Evolutionary conservation across 2,329 filamentous ascomycete genomes (phyloP).

Genomic region (Epichloe sp.): DNA sequence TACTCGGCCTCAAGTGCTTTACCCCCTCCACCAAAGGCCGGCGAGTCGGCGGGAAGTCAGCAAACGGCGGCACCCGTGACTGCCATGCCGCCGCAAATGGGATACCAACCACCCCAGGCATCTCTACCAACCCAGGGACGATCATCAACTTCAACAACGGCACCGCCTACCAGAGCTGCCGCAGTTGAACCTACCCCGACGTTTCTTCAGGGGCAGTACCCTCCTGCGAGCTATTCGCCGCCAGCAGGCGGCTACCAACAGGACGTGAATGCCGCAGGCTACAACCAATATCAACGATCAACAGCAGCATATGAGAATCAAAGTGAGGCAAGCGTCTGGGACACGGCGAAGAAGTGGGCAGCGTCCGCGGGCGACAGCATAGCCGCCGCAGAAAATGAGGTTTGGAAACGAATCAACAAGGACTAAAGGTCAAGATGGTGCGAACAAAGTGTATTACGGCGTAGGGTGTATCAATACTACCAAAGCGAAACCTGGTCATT

Average conservation of each 20-base stretch:
- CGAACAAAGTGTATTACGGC: not conserved
- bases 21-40: slow-evolving; percentile 37
- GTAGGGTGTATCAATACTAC: not conserved
- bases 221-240: slow-evolving; percentile 25
- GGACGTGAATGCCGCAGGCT: slow-evolving; percentile 38
- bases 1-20: slow-evolving; percentile 14
- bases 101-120: slow-evolving; percentile 31
- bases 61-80: slow-evolving; percentile 17
- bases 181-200: slow-evolving; percentile 10
- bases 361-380: slow-evolving; percentile 43
- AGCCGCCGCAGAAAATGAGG: slow-evolving; percentile 44
- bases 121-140: slow-evolving; percentile 30
- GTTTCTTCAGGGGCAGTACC: slow-evolving; percentile 14
- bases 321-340: slow-evolving; percentile 36
- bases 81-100: slow-evolving; percentile 33
- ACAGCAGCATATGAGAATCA: slow-evolving; percentile 19
- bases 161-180: slow-evolving; percentile 3
- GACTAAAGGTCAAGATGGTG: slow-evolving; percentile 17
- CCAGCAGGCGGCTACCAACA: slow-evolving; percentile 43
- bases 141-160: slow-evolving; percentile 28
- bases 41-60: slow-evolving; percentile 27
- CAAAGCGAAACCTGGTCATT: not conserved
- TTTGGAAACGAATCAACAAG: slow-evolving; percentile 52
- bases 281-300: slow-evolving; percentile 32
- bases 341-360: slow-evolving; percentile 44